phyloP scores from a whole-genome alignment of 2,329 filamentous ascomycete genomes.

The Fusarium neocosmosporiellum region DNA sequence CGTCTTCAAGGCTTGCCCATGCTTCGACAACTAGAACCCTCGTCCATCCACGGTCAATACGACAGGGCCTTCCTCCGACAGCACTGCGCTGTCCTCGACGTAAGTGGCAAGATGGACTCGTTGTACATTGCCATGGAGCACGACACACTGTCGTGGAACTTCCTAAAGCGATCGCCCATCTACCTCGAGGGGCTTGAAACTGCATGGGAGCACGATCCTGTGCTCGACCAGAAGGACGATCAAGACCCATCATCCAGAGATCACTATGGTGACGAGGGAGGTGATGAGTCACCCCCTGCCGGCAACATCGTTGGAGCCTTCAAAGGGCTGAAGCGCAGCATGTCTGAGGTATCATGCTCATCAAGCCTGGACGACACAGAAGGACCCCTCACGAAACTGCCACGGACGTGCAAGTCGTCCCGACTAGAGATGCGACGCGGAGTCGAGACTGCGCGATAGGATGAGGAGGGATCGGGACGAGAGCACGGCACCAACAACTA shows the following conservation, averaged over 20 bases:
- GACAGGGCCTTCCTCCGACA: constrained; percentile 63
- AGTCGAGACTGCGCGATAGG: constrained; percentile 39
- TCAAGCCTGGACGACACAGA: constrained; percentile 47
- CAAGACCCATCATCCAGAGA: constrained; percentile 48
- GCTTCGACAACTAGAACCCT: constrained; percentile 63
- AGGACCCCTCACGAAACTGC: constrained; percentile 50
- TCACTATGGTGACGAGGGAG: constrained; percentile 35
- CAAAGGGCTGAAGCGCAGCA: constrained; percentile 60
- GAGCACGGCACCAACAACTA: background rate
- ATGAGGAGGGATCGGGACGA: constrained; percentile 1
- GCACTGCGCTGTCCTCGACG: constrained; percentile 67
- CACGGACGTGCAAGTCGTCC: constrained; percentile 54
- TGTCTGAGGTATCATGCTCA: constrained; percentile 64
- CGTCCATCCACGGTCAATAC: constrained; percentile 56
- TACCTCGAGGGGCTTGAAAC: constrained; percentile 65
- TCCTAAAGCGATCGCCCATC: constrained; percentile 59
- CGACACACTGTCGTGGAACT: constrained; percentile 67
- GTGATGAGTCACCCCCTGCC: constrained; percentile 35
- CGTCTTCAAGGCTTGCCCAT: constrained; percentile 67
- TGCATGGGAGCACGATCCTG: constrained; percentile 63
- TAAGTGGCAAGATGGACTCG: constrained; percentile 66
- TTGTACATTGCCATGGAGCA: constrained; percentile 68
- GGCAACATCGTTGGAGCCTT: constrained; percentile 41
- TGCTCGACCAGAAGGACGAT: constrained; percentile 57
- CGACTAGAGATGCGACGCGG: constrained; percentile 53